These are phyloP conservation scores for Leucaena leucocephala DNA, from an alignment of 306 rosid genomes.

Conservation along the genomic window DNA sequence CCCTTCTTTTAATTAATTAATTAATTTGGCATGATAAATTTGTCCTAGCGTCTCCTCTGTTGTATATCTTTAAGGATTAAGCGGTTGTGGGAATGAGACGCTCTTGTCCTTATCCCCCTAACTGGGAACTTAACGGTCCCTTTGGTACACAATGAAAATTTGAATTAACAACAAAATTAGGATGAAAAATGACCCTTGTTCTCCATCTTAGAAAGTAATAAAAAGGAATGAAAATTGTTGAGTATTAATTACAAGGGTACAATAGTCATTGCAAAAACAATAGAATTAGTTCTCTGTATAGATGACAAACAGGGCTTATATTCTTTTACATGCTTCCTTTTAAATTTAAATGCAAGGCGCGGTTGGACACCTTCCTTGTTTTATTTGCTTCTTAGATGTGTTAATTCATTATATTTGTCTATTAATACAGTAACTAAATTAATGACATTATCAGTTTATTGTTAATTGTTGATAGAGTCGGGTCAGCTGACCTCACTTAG, in stretches of 20 bases:
- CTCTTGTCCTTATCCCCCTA: slow-evolving; percentile 16
- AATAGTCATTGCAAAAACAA: not conserved
- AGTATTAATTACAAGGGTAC: not conserved
- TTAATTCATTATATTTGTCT: not conserved
- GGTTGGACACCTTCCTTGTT: not conserved
- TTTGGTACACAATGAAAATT: not conserved
- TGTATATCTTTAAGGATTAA: not conserved
- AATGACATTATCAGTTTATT: slow-evolving; percentile 3
- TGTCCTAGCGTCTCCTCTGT: not conserved
- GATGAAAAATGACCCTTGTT: not conserved
- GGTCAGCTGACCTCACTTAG: not conserved
- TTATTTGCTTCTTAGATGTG: not conserved
- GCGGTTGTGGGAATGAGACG: slow-evolving; percentile 11
- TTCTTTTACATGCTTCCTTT: slow-evolving; percentile 17
- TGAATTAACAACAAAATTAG: not conserved
- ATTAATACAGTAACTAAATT: slow-evolving; percentile 3
- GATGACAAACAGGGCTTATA: not conserved
- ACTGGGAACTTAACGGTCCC: not conserved
- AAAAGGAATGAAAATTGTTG: not conserved
- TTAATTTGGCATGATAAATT: not conserved
- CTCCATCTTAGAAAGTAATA: not conserved
- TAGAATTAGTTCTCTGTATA: not conserved
- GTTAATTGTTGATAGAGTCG: not conserved
- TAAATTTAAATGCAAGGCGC: not conserved
- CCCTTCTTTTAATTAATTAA: not conserved